Conservation (phyloP, 2,329 filamentous ascomycete species). For the Alternaria consortialis region DNA sequence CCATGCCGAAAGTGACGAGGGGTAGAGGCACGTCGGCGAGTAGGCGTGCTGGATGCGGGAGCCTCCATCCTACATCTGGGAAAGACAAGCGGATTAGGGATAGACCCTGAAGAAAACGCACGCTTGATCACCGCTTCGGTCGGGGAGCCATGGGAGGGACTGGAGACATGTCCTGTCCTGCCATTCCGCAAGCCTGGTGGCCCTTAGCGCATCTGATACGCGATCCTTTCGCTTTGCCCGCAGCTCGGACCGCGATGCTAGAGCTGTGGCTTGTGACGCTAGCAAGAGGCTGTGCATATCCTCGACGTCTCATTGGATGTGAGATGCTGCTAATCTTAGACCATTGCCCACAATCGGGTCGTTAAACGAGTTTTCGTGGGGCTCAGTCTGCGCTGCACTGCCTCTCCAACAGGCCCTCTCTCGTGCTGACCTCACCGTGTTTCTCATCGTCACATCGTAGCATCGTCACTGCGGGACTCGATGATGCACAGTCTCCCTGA, state of each 20-base stretch:
- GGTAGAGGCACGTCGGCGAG: conserved; percentile 32
- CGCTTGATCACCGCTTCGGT: conserved; percentile 45
- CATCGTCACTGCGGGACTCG: conserved; percentile 20
- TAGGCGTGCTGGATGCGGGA: conserved; percentile 27
- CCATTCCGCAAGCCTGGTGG: conserved; percentile 28
- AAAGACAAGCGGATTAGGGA: conserved; percentile 43
- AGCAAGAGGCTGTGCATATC: conserved; percentile 31
- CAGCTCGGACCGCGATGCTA: conserved; percentile 24
- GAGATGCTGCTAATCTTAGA: conserved; percentile 28
- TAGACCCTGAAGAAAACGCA: conserved; percentile 30
- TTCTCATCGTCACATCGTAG: conserved; percentile 18
- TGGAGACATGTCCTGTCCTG: conserved; percentile 13
- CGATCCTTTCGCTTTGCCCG: conserved; percentile 36
- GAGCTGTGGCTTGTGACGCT: conserved; percentile 34
- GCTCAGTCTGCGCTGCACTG: conserved; percentile 27
- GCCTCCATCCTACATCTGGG: conserved; percentile 36
- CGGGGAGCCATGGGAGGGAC: conserved; percentile 30
- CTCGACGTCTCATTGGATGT: conserved; percentile 26
- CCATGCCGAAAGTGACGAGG: conserved; percentile 34
- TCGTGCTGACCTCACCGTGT: conserved; percentile 43
- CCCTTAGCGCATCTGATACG: conserved; percentile 31
- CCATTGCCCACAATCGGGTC: conserved; percentile 33
- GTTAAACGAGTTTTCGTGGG: conserved; percentile 28
- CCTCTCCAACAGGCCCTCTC: conserved; percentile 16
- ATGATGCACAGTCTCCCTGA: conserved; percentile 9